These are phyloP conservation scores for Ramichloridium luteum DNA, from an alignment of 2,329 filamentous ascomycete species.

Conservation along the genomic window DNA sequence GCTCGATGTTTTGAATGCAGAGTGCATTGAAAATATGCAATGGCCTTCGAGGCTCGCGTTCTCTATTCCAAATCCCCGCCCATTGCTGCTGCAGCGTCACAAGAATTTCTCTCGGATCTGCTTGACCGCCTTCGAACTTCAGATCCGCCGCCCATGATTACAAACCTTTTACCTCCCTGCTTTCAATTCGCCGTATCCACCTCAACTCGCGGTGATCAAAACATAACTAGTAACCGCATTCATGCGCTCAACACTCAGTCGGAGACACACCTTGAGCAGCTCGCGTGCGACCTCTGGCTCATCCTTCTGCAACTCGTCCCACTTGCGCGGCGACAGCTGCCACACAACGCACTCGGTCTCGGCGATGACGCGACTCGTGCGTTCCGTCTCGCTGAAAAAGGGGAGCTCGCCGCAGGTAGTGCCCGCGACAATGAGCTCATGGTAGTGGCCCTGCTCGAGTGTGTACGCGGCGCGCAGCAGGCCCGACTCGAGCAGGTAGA, in stretches of 20 bases:
- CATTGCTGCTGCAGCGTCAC: no score
- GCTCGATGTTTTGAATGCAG: no score
- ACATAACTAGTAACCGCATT: conserved; percentile 46
- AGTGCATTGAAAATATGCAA: no score
- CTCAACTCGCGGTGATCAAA: conserved; percentile 30
- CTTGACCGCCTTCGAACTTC: no score
- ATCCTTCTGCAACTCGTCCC: conserved; percentile 58
- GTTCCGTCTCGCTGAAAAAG: conserved; percentile 82
- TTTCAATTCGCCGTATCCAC: no score
- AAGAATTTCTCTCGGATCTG: no score
- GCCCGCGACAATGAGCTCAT: conserved; percentile 84
- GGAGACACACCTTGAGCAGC: conserved; percentile 74
- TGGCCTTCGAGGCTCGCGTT: no score
- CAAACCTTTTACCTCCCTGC: no score
- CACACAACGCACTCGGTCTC: conserved; percentile 63
- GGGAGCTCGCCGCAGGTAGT: conserved; percentile 93
- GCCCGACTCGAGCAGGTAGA: conserved; percentile 82
- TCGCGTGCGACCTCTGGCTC: conserved; percentile 72
- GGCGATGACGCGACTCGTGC: conserved; percentile 75
- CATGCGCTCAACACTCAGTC: conserved; percentile 91
- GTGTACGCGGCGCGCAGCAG: conserved; percentile 85
- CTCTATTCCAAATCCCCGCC: no score
- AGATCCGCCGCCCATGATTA: no score
- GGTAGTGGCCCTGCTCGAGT: conserved; percentile 75
- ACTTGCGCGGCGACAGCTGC: conserved; percentile 61